Evolutionary conservation across 2,329 filamentous ascomycete genomes (phyloP).

Genomic region (Leptodontidium sp.): DNA sequence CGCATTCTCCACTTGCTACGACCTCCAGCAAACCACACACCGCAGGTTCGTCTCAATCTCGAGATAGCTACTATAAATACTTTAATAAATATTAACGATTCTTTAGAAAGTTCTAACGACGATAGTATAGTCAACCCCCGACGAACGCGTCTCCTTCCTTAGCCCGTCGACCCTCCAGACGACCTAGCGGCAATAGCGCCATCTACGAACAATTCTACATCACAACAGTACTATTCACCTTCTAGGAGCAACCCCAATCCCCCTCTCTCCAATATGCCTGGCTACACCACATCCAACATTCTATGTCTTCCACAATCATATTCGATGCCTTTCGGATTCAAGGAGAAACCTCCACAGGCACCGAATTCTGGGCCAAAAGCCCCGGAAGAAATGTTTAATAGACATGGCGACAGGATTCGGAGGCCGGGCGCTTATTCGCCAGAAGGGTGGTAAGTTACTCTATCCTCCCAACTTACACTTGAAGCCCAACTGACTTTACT

Average conservation of each 20-base stretch:
- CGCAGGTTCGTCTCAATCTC: conserved; percentile 60
- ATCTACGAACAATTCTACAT: conserved; percentile 39
- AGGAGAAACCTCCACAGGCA: background rate
- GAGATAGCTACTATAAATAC: conserved; percentile 66
- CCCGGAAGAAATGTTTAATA: too few relatives aligned
- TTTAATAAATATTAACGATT: too few relatives aligned
- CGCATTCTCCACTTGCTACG: conserved; percentile 56
- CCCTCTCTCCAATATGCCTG: background rate
- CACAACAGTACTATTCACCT: conserved; percentile 43
- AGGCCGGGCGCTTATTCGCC: background rate
- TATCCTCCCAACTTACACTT: too few relatives aligned
- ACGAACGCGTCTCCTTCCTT: conserved; percentile 57
- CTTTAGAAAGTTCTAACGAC: too few relatives aligned
- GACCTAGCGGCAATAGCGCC: conserved; percentile 60
- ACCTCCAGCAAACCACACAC: conserved; percentile 61
- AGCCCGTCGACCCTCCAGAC: conserved; percentile 59
- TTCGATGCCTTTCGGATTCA: background rate
- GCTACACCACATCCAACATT: background rate
- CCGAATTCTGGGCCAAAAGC: background rate
- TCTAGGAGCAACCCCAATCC: conserved; percentile 29
- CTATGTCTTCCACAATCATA: background rate
- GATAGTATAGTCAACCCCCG: conserved; percentile 43
- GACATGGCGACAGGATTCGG: too few relatives aligned
- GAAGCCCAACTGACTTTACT: too few relatives aligned
- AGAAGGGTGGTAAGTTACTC: background rate